Base-by-base conservation (phyloP, 192 early-diverging fungal genomes). In the Entomortierella beljakovae region DNA sequence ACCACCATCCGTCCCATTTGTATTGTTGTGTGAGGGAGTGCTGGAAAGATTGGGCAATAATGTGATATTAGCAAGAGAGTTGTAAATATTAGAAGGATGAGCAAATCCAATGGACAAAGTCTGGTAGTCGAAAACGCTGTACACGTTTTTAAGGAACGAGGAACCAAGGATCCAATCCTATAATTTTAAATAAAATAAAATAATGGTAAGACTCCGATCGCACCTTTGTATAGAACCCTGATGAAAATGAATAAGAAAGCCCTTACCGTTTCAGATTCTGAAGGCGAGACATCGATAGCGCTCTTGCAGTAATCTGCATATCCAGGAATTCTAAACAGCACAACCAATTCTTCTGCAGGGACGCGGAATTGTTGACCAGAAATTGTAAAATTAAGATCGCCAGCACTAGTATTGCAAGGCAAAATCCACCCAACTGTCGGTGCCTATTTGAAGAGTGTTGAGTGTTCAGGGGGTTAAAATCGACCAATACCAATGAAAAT, bases 301-400 rank as follows among this genome's bases (percentile, higher is more conserved):
- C 75, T 79, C 56, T 79, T 79, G 62, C 75, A 79, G 57, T 79
- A 79, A 40, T 79, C 75, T 20, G 67, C 75, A 55, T 70, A 70
- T 26, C 75, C 75, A 28, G 75, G 75, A 18, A 79, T 79, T 26
- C 75, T 49, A 51, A 70, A 70, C 49, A 79, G 46, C 0, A 79
- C 75, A 2, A 79, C 75, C 53, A 70, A 25, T 25, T 79, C 75
- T 23, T 79, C 75, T 0, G 75, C 60, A 3, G 75, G 75, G 0
- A 79, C 75, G 4, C 75, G 42, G 61, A 70, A 79, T 28, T 79
- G 75, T 20, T 69, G 60, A 8, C 67, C 65, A 34, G 35, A 11
- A 40, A 79, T 79, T 2, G 75, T 79, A 55, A 79, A 79, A 56
- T 70, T 79, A 5, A 79, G 61, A 50, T 79, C 75, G 9, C 75